Conservation (phyloP, 2,329 filamentous ascomycete genomes). For the Blastomyces silverae region DNA sequence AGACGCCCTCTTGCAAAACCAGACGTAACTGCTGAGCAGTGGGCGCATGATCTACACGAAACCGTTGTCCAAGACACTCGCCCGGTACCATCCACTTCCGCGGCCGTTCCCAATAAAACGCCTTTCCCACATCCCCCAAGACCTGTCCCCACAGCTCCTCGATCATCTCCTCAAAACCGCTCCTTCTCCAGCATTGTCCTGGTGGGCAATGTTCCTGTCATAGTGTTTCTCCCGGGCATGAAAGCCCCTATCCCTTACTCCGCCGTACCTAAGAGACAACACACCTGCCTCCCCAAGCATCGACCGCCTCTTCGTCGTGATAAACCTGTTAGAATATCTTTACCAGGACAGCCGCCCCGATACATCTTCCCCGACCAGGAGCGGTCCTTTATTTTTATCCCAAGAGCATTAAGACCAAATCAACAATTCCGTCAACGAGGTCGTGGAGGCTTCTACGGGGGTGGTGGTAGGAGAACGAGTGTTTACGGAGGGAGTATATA, state of each 20-base stretch:
- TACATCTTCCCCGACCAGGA: constrained; percentile 89
- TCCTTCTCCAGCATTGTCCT: constrained; percentile 76
- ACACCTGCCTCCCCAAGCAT: constrained; percentile 91
- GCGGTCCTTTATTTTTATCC: constrained; percentile 96
- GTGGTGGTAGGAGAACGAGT: constrained; percentile 69
- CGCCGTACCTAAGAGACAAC: constrained; percentile 74
- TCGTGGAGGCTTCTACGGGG: constrained; percentile 56
- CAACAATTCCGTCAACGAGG: constrained; percentile 68
- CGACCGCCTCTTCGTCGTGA: constrained; percentile 88
- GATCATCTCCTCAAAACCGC: constrained; percentile 61
- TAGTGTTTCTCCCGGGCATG: constrained; percentile 73
- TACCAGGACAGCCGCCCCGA: constrained; percentile 69
- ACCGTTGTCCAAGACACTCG: constrained; percentile 42
- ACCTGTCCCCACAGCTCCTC: constrained; percentile 43
- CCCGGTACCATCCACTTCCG: constrained; percentile 28
- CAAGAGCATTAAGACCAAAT: constrained; percentile 84
- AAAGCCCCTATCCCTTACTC: constrained; percentile 63
- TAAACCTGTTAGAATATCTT: constrained; percentile 89
- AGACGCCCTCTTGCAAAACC: constrained; percentile 39
- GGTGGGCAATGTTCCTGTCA: constrained; percentile 76
- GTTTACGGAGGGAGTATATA: constrained; percentile 75
- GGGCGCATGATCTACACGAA: constrained; percentile 95
- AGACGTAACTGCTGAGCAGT: constrained; percentile 62
- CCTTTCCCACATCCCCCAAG: constrained; percentile 31
- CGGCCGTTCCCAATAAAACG: constrained; percentile 25